A percentile compares a stretch with the other conserved stretches of the same genome.
phyloP scores from a whole-genome alignment of 371 early-diverging fungal species.

The Rhizopus sp. region DNA sequence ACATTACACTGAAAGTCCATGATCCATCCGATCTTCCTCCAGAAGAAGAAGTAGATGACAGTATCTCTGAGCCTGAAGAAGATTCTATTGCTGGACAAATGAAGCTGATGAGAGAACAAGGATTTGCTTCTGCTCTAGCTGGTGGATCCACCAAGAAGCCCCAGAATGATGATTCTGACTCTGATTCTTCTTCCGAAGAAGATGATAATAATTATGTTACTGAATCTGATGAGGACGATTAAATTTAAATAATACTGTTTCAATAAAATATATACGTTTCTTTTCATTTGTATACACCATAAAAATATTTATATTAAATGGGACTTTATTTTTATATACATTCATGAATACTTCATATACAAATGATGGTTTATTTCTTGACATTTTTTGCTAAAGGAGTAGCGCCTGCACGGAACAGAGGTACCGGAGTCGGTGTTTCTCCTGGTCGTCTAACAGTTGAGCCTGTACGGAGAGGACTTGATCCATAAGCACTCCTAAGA shows the following conservation, averaged over 20 bases:
- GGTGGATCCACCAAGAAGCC: constrained; percentile 49
- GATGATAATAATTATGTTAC: constrained; percentile 38
- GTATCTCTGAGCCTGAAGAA: constrained; percentile 95
- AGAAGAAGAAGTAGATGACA: constrained; percentile 81
- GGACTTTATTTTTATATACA: too few relatives aligned
- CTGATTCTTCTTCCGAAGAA: constrained; percentile 31
- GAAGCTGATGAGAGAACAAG: constrained; percentile 81
- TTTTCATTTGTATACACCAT: too few relatives aligned
- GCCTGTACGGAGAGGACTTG: constrained; percentile 8
- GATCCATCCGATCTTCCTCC: constrained; percentile 72
- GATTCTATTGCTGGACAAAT: constrained; percentile 94
- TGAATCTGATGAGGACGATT: constrained; percentile 20
- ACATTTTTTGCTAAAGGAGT: constrained; percentile 22
- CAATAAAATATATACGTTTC: too few relatives aligned
- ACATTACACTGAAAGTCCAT: constrained; percentile 73
- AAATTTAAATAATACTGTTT: too few relatives aligned
- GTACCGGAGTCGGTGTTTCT: constrained; percentile 42
- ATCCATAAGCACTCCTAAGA: constrained; percentile 38
- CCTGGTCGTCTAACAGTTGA: constrained; percentile 18
- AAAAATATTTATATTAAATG: too few relatives aligned
- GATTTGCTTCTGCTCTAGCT: constrained; percentile 60
- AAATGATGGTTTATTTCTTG: background rate
- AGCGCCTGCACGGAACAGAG: constrained; percentile 43
- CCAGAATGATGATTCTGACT: constrained; percentile 33
- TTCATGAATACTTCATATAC: too few relatives aligned